Percentiles rank a stretch among this genome's conserved stretches.
Conservation (phyloP, 2,329 filamentous ascomycete genomes). For the Cladophialophora psammophila region DNA sequence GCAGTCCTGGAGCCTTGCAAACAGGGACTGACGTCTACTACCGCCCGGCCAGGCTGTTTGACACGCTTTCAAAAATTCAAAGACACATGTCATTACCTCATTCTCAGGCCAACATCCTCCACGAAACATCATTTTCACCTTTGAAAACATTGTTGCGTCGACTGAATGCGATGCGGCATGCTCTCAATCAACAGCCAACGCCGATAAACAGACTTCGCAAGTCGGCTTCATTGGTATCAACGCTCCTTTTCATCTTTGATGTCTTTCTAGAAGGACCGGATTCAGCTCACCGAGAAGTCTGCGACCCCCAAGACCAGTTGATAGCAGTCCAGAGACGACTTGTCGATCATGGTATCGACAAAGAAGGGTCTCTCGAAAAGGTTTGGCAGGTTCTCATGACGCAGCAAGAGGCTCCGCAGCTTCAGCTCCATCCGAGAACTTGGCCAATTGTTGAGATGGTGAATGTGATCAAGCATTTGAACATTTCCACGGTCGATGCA, state of each 20-base stretch:
- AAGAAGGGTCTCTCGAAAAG: conserved; percentile 23
- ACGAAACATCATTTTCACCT: conserved; percentile 19
- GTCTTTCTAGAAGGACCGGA: conserved; percentile 19
- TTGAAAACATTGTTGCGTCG: conserved; percentile 18
- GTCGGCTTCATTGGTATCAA: conserved; percentile 12
- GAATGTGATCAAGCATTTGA: conserved; percentile 25
- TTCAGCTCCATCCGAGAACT: conserved; percentile 22
- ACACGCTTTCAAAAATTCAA: conserved; percentile 22
- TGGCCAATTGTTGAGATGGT: conserved; percentile 30
- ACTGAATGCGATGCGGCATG: conserved; percentile 7
- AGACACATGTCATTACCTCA: conserved; percentile 4
- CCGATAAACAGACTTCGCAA: conserved; percentile 19
- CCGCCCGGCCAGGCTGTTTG: conserved; percentile 16
- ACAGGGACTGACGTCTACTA: background rate
- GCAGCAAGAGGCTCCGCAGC: conserved; percentile 19
- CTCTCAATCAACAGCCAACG: background rate
- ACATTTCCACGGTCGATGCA: conserved; percentile 21
- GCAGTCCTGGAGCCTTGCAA: background rate
- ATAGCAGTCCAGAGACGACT: conserved; percentile 20
- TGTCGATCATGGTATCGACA: conserved; percentile 17
- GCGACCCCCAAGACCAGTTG: conserved; percentile 12
- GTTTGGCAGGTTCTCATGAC: conserved; percentile 27
- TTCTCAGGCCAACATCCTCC: conserved; percentile 12
- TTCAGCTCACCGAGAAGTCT: conserved; percentile 5
- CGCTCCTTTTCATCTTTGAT: conserved; percentile 25